These are phyloP conservation scores for Venturia nashicola DNA, from an alignment of 2,329 filamentous ascomycete genomes.

Conservation along the genomic window DNA sequence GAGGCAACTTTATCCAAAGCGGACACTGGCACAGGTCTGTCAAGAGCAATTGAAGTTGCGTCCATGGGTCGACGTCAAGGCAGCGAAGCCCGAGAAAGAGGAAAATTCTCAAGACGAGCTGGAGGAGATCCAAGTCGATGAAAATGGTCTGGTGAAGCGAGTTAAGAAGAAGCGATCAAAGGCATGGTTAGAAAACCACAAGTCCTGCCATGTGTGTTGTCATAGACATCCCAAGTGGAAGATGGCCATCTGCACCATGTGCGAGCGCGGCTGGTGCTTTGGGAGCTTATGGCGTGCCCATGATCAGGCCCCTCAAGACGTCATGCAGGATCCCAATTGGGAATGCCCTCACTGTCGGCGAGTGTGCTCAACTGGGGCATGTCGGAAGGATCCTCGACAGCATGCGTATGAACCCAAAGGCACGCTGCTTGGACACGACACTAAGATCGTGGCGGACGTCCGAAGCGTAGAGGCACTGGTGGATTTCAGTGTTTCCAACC, in stretches of 20 bases:
- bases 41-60: constrained; percentile 72
- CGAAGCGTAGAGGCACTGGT: constrained; percentile 83
- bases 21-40: constrained; percentile 82
- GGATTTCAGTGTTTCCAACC: constrained; percentile 81
- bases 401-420: constrained; percentile 75
- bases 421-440: constrained; percentile 83
- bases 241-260: constrained; percentile 68
- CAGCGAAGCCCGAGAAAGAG: constrained; percentile 35
- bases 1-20: constrained; percentile 54
- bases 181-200: constrained; percentile 37
- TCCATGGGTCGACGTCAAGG: constrained; percentile 72
- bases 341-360: constrained; percentile 75
- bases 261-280: constrained; percentile 74
- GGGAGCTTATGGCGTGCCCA: constrained; percentile 87
- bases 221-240: constrained; percentile 74
- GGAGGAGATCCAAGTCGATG: constrained; percentile 48
- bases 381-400: constrained; percentile 56
- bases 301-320: constrained; percentile 71
- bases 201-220: constrained; percentile 69
- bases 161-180: constrained; percentile 48
- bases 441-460: constrained; percentile 76
- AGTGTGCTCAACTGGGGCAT: constrained; percentile 78
- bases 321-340: constrained; percentile 75
- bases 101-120: constrained; percentile 23
- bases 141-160: constrained; percentile 51